Base-by-base conservation (phyloP, 2,329 filamentous ascomycete genomes). In the Alternaria novae-zelandiae region DNA sequence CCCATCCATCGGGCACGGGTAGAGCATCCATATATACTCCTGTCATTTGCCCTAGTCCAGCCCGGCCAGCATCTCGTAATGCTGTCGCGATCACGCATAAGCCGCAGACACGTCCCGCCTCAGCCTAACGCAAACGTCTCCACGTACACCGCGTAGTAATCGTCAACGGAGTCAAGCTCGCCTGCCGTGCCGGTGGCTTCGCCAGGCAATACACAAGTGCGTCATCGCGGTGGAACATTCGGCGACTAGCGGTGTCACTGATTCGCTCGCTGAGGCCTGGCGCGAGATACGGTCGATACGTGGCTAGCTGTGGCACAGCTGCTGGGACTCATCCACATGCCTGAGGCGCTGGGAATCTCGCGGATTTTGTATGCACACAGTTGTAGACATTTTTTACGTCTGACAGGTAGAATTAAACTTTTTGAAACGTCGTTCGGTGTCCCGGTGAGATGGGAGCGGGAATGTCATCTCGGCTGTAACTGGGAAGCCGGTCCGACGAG, bases 381-480 rank as follows among this genome's bases (percentile, higher is more conserved):
- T 13, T 53, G 17, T 36, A 41, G 30, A 36, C 36, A 4, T 8
- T 15, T 21, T 47, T 47, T 46, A 59, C 44, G 12, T 36, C 45
- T 30, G 51, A 60, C 57, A 32, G 28, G 49, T 53, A 15, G 30
- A 53, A 23, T 53, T 23, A 36, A 25, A 53, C 49, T n/a, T 41
- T 36, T 53, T 28, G 36, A 46, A 46, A 46, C 50, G 51, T 32
- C 21, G 55, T 25, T 54, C 41, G 32, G 17, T 15, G 46, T 49
- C 36, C 55, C 45, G 21, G 55, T 46, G 13, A 28, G 26, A 53
- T 23, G 45, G 36, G 20, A 55, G 45, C 43, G 55, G 55, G 36
- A 60, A 57, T 53, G 50, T 64, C 47, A 64, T 61, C 21, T 66
- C 57, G 57, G 57, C 53, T 61, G 21, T 28, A 36, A 44, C 26